phyloP scores from a whole-genome alignment of 73 alveolate genomes.

The Paramecium sonneborni region DNA sequence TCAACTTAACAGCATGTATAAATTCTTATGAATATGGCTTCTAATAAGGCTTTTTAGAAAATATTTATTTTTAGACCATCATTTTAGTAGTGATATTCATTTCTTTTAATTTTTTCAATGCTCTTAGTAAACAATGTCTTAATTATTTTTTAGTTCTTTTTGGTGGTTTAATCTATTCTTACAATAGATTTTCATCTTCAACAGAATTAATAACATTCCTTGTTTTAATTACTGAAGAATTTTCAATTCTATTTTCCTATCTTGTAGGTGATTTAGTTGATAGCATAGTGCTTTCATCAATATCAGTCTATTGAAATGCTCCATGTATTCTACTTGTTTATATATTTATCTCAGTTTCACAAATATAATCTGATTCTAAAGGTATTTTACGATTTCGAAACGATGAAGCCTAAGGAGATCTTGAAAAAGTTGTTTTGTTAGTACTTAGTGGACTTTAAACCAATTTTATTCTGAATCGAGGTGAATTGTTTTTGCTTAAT shows the following conservation, averaged over 20 bases:
- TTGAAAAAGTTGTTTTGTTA: neutral
- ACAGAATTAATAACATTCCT: neutral
- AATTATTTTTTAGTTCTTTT: constrained; percentile 33
- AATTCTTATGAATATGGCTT: neutral
- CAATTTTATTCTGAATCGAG: neutral
- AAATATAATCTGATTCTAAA: neutral
- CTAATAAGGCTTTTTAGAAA: constrained; percentile 33
- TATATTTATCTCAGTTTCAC: neutral
- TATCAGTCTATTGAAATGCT: neutral
- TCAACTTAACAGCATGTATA: constrained; percentile 32
- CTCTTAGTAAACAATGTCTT: constrained; percentile 9
- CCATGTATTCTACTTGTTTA: neutral
- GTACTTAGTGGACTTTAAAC: neutral
- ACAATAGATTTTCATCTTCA: neutral
- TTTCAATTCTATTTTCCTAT: neutral
- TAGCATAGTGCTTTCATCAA: neutral
- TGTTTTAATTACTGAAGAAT: neutral
- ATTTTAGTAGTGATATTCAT: neutral
- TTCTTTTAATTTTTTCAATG: constrained; percentile 25
- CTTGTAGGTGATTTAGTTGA: neutral
- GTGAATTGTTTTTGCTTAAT: neutral
- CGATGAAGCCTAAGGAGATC: neutral
- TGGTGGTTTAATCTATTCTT: constrained; percentile 1
- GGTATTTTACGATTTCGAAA: neutral
- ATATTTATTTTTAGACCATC: constrained; percentile 14